Evolutionary conservation across 352 stramenopile species (phyloP).

Genomic region (Phytophthora megakarya): DNA sequence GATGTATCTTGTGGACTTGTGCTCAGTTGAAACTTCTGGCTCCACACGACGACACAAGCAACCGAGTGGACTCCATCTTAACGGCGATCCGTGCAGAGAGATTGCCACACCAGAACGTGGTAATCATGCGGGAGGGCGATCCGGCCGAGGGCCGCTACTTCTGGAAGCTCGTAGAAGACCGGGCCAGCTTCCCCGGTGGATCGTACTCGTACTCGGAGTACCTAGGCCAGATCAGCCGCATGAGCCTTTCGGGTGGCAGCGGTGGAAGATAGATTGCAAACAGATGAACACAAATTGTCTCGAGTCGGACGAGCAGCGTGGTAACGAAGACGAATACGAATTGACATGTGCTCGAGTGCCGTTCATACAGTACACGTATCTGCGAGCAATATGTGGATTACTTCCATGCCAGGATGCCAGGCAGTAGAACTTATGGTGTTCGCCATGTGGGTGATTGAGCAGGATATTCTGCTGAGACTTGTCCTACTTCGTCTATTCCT

Average conservation of each 20-base stretch:
- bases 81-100: slow-evolving; percentile 88
- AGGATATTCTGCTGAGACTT: slow-evolving; percentile 14
- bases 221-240: slow-evolving; percentile 88
- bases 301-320: slow-evolving; percentile 9
- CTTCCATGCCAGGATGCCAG: not conserved
- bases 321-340: slow-evolving; percentile 30
- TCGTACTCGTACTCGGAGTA: slow-evolving; percentile 99
- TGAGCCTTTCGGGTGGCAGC: slow-evolving; percentile 57
- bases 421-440: not conserved
- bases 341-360: not conserved
- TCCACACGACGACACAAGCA: slow-evolving; percentile 84
- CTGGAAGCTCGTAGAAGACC: slow-evolving; percentile 98
- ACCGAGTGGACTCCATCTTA: slow-evolving; percentile 89
- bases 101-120: slow-evolving; percentile 81
- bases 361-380: no score
- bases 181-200: slow-evolving; percentile 96
- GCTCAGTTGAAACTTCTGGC: slow-evolving; percentile 74
- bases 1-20: slow-evolving; percentile 25
- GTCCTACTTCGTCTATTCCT: not conserved
- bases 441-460: slow-evolving; percentile 19
- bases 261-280: slow-evolving; percentile 62
- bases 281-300: slow-evolving; percentile 23
- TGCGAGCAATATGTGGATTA: not conserved
- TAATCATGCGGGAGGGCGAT: slow-evolving; percentile 96
- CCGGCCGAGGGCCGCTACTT: slow-evolving; percentile 94